Evolutionary conservation across 2,329 filamentous ascomycete genomes (phyloP).

Genomic region (Arthrinium puccinioides): DNA sequence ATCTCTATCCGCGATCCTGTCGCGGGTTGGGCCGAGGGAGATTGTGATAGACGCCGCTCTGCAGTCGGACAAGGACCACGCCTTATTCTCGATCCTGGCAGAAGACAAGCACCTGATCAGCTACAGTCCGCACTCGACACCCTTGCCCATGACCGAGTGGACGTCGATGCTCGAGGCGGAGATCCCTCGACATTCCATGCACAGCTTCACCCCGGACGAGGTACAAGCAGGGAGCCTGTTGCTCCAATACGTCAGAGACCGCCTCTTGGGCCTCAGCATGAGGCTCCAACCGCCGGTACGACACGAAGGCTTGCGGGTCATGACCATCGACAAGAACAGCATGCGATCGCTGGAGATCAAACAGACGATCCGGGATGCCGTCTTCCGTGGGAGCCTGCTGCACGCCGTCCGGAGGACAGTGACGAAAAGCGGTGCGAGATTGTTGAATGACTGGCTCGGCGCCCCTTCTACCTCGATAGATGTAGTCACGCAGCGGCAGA

Average conservation of each 20-base stretch:
- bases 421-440: slow-evolving; percentile 81
- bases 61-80: slow-evolving; percentile 49
- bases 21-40: slow-evolving; percentile 77
- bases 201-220: slow-evolving; percentile 60
- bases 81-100: slow-evolving; percentile 59
- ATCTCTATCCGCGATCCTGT: slow-evolving; percentile 71
- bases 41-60: slow-evolving; percentile 67
- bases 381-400: slow-evolving; percentile 74
- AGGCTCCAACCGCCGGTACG: slow-evolving; percentile 78
- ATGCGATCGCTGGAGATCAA: slow-evolving; percentile 84
- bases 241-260: slow-evolving; percentile 76
- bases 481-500: slow-evolving; percentile 70
- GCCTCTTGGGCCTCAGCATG: slow-evolving; percentile 69
- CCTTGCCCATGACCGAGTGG: slow-evolving; percentile 58
- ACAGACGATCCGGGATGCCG: slow-evolving; percentile 73
- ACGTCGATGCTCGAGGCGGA: slow-evolving; percentile 67
- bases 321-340: slow-evolving; percentile 89
- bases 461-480: slow-evolving; percentile 82
- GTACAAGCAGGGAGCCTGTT: slow-evolving; percentile 70
- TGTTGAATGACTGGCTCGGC: slow-evolving; percentile 81
- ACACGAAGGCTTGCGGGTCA: slow-evolving; percentile 66
- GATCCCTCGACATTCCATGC: slow-evolving; percentile 44
- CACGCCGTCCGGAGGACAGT: slow-evolving; percentile 86
- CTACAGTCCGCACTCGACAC: slow-evolving; percentile 48
- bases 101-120: slow-evolving; percentile 73